Conservation (phyloP, 2,329 filamentous ascomycete species). For the Cytospora schulzeri region DNA sequence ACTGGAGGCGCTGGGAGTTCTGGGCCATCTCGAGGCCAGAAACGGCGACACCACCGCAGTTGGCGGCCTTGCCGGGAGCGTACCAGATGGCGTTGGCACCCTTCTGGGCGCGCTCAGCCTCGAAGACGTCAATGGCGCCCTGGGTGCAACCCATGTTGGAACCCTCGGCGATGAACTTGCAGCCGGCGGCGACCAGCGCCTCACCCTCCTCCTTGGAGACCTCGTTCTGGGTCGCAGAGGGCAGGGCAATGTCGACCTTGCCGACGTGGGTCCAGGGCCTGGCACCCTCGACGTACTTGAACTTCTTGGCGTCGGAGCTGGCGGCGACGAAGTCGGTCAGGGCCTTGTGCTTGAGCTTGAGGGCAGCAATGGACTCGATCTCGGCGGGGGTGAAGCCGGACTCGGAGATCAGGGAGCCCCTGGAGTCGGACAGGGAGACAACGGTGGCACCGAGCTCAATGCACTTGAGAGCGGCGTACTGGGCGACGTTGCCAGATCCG, state of each 20-base stretch:
- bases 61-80: constrained; percentile 94
- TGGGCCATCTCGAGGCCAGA: constrained; percentile 99
- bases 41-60: constrained; percentile 95
- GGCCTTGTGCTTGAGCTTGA: constrained; percentile 86
- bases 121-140: constrained; percentile 91
- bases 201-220: constrained; percentile 89
- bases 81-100: constrained; percentile 82
- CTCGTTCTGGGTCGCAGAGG: constrained; percentile 96
- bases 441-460: constrained; percentile 95
- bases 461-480: constrained; percentile 94
- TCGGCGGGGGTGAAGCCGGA: constrained; percentile 77
- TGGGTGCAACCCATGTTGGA: constrained; percentile 99
- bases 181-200: constrained; percentile 74
- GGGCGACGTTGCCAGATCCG: constrained; percentile 95
- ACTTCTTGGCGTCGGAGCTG: constrained; percentile 60
- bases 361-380: constrained; percentile 73
- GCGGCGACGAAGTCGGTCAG: constrained; percentile 54
- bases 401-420: constrained; percentile 79
- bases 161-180: constrained; percentile 88
- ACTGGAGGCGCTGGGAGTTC: constrained; percentile 82
- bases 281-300: constrained; percentile 84
- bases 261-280: constrained; percentile 91
- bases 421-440: constrained; percentile 90
- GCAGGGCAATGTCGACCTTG: constrained; percentile 87
- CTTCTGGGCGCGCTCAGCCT: constrained; percentile 73